Evolutionary conservation across 2,329 filamentous ascomycete genomes (phyloP).

Genomic region (Juglanconis oblonga): DNA sequence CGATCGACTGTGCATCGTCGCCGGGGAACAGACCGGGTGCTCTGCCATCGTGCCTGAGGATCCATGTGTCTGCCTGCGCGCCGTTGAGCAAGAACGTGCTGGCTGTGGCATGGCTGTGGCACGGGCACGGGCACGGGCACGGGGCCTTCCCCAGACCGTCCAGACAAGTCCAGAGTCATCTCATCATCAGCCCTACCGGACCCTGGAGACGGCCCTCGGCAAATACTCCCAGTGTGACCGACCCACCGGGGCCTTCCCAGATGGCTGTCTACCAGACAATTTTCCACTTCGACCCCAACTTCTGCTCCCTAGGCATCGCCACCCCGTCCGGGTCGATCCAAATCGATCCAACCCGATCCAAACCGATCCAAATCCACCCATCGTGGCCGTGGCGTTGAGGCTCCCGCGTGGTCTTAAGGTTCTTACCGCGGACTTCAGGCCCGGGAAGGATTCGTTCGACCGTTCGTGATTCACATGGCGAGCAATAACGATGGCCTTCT

Average conservation of each 20-base stretch:
- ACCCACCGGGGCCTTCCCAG: neutral
- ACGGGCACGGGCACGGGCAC: no score
- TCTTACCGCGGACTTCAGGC: neutral
- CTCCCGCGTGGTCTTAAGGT: neutral
- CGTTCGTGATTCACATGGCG: neutral
- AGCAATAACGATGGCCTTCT: no score
- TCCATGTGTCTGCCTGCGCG: no score
- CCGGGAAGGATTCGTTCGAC: neutral
- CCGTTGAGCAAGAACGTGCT: no score
- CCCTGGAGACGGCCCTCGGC: neutral
- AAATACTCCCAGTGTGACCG: neutral
- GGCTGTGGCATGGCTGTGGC: no score
- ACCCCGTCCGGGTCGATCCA: neutral
- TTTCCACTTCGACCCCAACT: neutral
- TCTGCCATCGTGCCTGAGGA: no score
- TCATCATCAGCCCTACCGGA: neutral
- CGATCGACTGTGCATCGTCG: no score
- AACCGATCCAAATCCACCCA: no score
- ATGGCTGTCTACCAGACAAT: neutral
- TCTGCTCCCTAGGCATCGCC: neutral
- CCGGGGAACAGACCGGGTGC: no score
- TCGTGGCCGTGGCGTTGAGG: no score
- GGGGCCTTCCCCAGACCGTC: no score
- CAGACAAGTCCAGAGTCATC: neutral
- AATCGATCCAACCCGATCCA: no score